Evolutionary conservation across 805 yeast species (phyloP), one percentile per base, ranked within the genome.

Genomic region (Crinitomyces ghanaensis): DNA sequence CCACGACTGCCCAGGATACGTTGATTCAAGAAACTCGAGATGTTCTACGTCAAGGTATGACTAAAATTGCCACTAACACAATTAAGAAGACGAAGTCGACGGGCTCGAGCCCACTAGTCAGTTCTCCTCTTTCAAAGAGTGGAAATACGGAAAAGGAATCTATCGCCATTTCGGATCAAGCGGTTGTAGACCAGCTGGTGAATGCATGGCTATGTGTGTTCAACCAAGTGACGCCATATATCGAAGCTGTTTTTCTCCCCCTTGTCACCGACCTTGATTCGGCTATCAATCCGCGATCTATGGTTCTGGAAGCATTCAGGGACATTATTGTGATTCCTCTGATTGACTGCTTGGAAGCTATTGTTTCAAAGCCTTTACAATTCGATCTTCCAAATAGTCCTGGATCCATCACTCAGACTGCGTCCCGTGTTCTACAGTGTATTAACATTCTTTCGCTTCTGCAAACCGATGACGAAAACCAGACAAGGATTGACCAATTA

Each of bases 201-300:
- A 59, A 58, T 1, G 59, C 72, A 2, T 77, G 85, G 85, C 65
- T 63, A 12, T 56, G 56, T 17, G 77, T 77, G 48, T 70, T 66
- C 41, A 59, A 60, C n/a, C 63, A 66, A 24, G 65, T 74, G 2
- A 63, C 69, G 33, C 74, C 72, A 34, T 73, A 73, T 45, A 55
- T 77, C 13, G 68, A 74, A 38, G 79, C 79, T 0, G 65, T 74
- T 0, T 66, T 78, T 30, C 42, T 74, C 21, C 86, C 86, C 0
- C 46, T 79, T 15, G n/a, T n/a, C n/a, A n/a, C n/a, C n/a, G n/a
- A n/a, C n/a, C n/a, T n/a, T n/a, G n/a, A n/a, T n/a, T n/a, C n/a
- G n/a, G n/a, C n/a, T n/a, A n/a, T n/a, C n/a, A n/a, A n/a, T n/a
- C n/a, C n/a, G n/a, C 44, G 60, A 12, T 33, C 45, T 22, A 34